These are phyloP conservation scores for Helicocarpus griseus DNA, from an alignment of 2,329 filamentous ascomycete genomes.

Conservation along the genomic window DNA sequence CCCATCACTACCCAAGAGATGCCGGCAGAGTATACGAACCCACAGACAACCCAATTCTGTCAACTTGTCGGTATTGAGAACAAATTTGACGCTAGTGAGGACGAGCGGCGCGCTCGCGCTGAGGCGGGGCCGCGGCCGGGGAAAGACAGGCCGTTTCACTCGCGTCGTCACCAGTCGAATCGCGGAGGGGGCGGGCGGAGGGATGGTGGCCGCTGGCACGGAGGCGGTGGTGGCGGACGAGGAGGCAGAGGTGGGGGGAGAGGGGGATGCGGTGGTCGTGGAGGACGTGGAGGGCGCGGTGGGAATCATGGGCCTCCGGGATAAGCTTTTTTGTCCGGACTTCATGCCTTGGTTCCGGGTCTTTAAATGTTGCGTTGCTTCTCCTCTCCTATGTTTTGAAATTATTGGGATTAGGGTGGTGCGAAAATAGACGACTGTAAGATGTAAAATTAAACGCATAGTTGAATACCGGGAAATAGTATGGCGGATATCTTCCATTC, in stretches of 20 bases:
- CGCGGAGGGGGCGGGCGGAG: constrained; percentile 12
- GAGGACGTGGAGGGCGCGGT: background rate
- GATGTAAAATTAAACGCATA: no score
- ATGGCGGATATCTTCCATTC: no score
- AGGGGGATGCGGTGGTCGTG: background rate
- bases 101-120: constrained; percentile 56
- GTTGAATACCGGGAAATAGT: no score
- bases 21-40: constrained; percentile 74
- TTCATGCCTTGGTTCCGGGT: background rate
- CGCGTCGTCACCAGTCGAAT: constrained; percentile 11
- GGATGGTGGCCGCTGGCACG: constrained; percentile 8
- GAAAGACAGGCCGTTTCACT: constrained; percentile 13
- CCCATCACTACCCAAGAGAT: constrained; percentile 52
- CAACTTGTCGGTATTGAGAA: constrained; percentile 67
- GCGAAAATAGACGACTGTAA: no score
- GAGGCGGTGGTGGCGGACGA: constrained; percentile 5
- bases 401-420: no score
- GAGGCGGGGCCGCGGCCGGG: constrained; percentile 46
- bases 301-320: background rate
- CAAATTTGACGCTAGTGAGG: constrained; percentile 60
- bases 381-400: background rate
- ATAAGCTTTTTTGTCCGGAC: background rate
- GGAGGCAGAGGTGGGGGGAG: background rate
- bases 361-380: background rate
- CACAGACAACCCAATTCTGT: constrained; percentile 78